Evolutionary conservation across 164 flowering plant species (phyloP), one percentile per base, ranked within the genome.

Genomic region (Paratinospora sagittata): DNA sequence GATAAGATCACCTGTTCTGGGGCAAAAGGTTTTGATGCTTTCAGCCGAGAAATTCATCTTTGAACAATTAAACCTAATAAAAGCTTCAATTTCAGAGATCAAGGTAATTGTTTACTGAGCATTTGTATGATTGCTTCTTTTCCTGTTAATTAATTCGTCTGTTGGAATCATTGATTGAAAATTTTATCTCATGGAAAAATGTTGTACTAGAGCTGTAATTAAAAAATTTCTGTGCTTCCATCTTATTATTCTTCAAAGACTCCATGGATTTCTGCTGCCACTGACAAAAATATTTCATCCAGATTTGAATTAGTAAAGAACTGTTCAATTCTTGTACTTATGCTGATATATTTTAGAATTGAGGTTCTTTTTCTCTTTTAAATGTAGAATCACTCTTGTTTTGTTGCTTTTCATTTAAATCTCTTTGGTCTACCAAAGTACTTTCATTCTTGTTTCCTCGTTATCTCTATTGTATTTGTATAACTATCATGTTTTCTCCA

Each of bases 31-130:
- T 34, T 58, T 81, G 55, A 77, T 78, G 77, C 65, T 43, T 70
- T 66, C 75, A 37, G 83, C 88, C 71, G 88, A 88, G 77, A 79
- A 76, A 62, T 91, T 87, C 75, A 68, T 88, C 45, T 64, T 76
- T 41, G 92, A 88, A 70, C 94, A 83, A 72, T 74, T 92, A 63
- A 80, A 73, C 71, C 67, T 95, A 47, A 67, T 73, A 65, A 90
- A 77, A 72, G 88, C 82, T 72, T 79, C 81, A 26, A 76, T 89
- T 58, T 81, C 81, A 58, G 90, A 87, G 72, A 74, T 82, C 69
- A 89, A 92, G 97, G 98, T 95, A 86, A 17, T 68, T 9, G 23
- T 23, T 21, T 17, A 7, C 13, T 62, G 65, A 62, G 27, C 14
- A 1, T 27, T 9, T 11, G 14, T 62, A 9, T 23, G 65, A 62